Evolutionary conservation across 352 stramenopile genomes (phyloP), one percentile per base, ranked within the genome.

Genomic region (Phytophthora sojae): DNA sequence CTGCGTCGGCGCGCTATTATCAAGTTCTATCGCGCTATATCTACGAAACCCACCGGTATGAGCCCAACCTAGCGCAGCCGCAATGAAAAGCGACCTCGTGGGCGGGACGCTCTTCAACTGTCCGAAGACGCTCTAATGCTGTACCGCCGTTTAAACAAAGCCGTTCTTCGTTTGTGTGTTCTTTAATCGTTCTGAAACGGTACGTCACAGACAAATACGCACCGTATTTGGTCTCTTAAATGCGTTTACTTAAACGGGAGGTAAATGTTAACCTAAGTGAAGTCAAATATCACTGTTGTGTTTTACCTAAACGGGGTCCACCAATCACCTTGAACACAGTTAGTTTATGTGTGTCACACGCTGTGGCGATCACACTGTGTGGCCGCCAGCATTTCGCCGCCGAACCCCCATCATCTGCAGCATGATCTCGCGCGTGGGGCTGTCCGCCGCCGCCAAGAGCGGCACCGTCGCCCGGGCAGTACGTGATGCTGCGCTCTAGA

Each of bases 391-490:
- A 74, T 74, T 74, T 65, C 59, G 60, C 32, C 52, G 65, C 55
- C 5, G 45, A 56, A 54, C 32, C 66, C 69, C 52, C 35, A 42
- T 42, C 35, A 47, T n/a, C 39, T 73, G 58, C 58, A 61, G 52
- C 30, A 78, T 73, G 73, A 76, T 84, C 66, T 70, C 77, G 44
- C 65, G 73, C 26, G 64, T 76, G 71, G 62, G 69, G 51, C 71
- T 81, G 57, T 65, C 61, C 45, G 53, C 63, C 52, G 60, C 49
- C 53, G 69, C 47, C 53, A 75, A 79, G 59, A 76, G 64, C 67
- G 60, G 67, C 39, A 23, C 59, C 30, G 61, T 82, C 23, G 51
- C 66, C 42, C 74, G 79, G 53, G 59, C 74, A 62, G 79, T 86
- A 77, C 52, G 76, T 29, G 17, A 42, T 15, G 35, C 35, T 12